phyloP scores from a whole-genome alignment of 148 eudicot genomes.

The Camellia sinensis region DNA sequence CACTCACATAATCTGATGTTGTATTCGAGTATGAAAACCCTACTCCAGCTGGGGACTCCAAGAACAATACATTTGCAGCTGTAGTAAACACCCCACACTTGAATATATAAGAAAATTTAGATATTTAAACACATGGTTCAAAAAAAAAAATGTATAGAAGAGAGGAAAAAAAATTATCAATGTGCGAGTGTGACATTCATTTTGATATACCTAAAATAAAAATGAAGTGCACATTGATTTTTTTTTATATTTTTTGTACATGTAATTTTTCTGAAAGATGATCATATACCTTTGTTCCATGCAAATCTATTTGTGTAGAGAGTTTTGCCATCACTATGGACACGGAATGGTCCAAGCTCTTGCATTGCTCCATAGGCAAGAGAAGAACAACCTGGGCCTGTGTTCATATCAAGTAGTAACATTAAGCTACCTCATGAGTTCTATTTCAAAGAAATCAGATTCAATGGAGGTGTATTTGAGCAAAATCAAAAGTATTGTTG shows the following conservation, averaged over 20 bases:
- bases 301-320: slow-evolving; percentile 52
- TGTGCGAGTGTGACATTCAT: no score
- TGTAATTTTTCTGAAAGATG: no score
- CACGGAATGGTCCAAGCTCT: slow-evolving; percentile 79
- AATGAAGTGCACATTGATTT: no score
- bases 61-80: slow-evolving; percentile 74
- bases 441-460: no score
- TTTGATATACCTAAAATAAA: no score
- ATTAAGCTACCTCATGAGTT: neutral
- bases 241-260: no score
- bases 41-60: slow-evolving; percentile 86
- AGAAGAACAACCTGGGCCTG: slow-evolving; percentile 92
- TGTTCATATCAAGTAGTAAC: neutral
- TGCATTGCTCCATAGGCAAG: slow-evolving; percentile 81
- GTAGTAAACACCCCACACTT: neutral
- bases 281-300: slow-evolving; percentile 63
- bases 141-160: no score
- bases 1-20: slow-evolving; percentile 33
- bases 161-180: no score
- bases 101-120: neutral
- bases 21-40: slow-evolving; percentile 81
- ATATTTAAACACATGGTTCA: no score
- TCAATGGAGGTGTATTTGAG: no score
- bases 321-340: slow-evolving; percentile 77
- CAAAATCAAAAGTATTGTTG: no score